phyloP scores from a whole-genome alignment of 1,139 yeast genomes.

The Saccharomyces hybrid region DNA sequence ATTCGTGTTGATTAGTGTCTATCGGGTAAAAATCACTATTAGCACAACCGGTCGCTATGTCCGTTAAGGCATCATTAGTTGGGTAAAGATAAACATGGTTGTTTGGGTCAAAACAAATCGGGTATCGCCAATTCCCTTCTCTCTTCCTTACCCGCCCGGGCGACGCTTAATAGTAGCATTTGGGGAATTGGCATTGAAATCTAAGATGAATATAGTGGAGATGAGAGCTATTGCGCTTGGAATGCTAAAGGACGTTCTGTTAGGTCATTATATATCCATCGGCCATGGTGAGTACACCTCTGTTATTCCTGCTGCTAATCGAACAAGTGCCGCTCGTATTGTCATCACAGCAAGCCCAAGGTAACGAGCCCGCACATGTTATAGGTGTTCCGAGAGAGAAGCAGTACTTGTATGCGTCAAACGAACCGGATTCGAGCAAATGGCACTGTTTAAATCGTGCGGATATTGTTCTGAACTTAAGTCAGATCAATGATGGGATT shows the following conservation, averaged over 20 bases:
- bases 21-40: background rate
- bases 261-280: background rate
- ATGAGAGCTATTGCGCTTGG: background rate
- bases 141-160: background rate
- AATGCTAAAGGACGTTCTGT: background rate
- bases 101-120: constrained; percentile 1
- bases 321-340: background rate
- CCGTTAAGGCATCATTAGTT: background rate
- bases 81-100: background rate
- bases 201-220: too few species aligned
- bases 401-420: constrained; percentile 9
- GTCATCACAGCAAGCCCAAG: background rate
- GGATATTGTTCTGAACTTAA: constrained; percentile 47
- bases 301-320: background rate
- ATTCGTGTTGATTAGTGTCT: background rate
- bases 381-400: constrained; percentile 20
- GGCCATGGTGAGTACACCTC: background rate
- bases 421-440: constrained; percentile 28
- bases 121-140: background rate
- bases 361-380: constrained; percentile 1
- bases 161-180: background rate
- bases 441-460: constrained; percentile 72
- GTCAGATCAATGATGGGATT: constrained; percentile 74
- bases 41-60: background rate
- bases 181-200: background rate